These are phyloP conservation scores for Talaromyces sp. DNA, from an alignment of 2,329 filamentous ascomycete genomes.

Conservation along the genomic window DNA sequence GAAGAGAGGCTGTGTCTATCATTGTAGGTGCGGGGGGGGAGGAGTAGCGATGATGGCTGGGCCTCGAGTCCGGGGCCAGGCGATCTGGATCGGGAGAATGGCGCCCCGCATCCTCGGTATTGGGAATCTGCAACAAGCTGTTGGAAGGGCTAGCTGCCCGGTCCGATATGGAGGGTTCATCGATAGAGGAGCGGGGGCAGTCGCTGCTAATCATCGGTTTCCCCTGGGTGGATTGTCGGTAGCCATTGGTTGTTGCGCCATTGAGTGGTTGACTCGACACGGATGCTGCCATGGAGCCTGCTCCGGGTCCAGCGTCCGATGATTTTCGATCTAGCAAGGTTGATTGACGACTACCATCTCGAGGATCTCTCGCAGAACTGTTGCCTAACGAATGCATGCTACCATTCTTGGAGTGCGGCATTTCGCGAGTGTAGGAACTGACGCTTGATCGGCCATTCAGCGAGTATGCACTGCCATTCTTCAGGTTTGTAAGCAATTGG, in stretches of 20 bases:
- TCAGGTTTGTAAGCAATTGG: slow-evolving; percentile 40
- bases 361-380: slow-evolving; percentile 36
- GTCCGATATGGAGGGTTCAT: slow-evolving; percentile 34
- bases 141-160: slow-evolving; percentile 31
- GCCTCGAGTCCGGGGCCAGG: slow-evolving; percentile 30
- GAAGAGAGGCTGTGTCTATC: slow-evolving; percentile 55
- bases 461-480: slow-evolving; percentile 62
- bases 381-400: slow-evolving; percentile 54
- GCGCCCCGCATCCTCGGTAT: slow-evolving; percentile 35
- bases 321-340: slow-evolving; percentile 34
- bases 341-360: slow-evolving; percentile 33
- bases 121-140: slow-evolving; percentile 38
- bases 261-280: slow-evolving; percentile 31
- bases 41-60: slow-evolving; percentile 40
- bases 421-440: slow-evolving; percentile 47
- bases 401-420: slow-evolving; percentile 43
- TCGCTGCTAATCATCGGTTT: slow-evolving; percentile 39
- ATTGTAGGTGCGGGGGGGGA: slow-evolving; percentile 58
- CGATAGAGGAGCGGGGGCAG: slow-evolving; percentile 31
- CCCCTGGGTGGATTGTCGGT: slow-evolving; percentile 29
- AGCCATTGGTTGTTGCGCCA: slow-evolving; percentile 21
- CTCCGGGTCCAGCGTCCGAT: slow-evolving; percentile 31
- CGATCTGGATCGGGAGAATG: slow-evolving; percentile 35
- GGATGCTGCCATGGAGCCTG: slow-evolving; percentile 29
- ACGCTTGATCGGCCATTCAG: slow-evolving; percentile 57